A percentile compares a stretch with the other conserved stretches of the same genome.
Conservation (phyloP, 768 basidiomycete genomes). For the Pleurotus cornucopiae region DNA sequence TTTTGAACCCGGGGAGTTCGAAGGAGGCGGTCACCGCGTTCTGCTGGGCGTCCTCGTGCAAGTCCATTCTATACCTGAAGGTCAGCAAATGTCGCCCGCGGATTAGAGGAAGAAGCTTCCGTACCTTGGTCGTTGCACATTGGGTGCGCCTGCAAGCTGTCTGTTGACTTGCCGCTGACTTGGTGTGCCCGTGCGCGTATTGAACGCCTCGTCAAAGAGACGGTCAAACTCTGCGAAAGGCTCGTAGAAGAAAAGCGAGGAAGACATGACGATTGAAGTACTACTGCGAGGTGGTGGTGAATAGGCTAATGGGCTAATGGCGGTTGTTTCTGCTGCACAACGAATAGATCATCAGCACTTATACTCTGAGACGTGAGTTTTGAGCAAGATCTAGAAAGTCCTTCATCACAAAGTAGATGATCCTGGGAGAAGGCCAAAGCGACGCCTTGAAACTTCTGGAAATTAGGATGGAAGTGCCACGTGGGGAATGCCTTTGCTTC, state of each 20-base stretch:
- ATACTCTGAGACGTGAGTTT: no score
- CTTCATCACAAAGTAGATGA: no score
- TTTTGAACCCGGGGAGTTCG: constrained; percentile 55
- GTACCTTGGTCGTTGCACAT: constrained; percentile 5
- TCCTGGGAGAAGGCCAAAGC: no score
- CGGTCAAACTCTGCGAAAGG: constrained; percentile 42
- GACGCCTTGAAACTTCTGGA: no score
- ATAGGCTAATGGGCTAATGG: no score
- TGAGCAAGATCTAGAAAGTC: no score
- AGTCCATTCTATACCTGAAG: constrained; percentile 41
- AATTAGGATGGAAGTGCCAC: no score
- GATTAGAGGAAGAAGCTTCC: background rate
- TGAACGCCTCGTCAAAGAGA: constrained; percentile 35
- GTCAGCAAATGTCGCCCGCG: background rate
- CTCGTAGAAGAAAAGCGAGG: constrained; percentile 35
- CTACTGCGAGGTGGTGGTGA: no score
- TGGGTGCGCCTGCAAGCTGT: background rate
- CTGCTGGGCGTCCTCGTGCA: constrained; percentile 43
- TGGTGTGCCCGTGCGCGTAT: background rate
- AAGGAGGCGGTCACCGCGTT: constrained; percentile 57
- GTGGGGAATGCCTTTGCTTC: no score
- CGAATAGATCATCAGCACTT: no score
- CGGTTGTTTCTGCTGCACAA: no score
- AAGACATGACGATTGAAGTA: constrained; percentile 14
- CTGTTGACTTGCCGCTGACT: background rate